Evolutionary conservation across 2,329 filamentous ascomycete species (phyloP), one percentile per base, ranked within the genome.

Genomic region (Lachnellula subtilissima): DNA sequence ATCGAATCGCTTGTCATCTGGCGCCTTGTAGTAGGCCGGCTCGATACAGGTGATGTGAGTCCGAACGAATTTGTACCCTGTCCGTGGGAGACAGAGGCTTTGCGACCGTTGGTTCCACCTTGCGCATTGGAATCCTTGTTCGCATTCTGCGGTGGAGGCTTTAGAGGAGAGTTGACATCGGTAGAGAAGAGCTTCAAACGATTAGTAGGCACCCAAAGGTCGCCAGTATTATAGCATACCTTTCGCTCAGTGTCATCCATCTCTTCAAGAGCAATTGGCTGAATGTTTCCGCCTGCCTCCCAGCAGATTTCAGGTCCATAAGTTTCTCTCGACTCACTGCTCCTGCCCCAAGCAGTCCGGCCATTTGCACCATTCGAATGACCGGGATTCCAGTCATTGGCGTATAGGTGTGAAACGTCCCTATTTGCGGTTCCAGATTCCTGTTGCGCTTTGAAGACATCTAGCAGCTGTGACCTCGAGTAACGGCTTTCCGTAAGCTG

Each of bases 81-180:
- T 50, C 80, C 84, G 57, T 78, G 76, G 19, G 92, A 94, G 49
- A 96, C 73, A 0, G 92, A 97, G 15, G 85, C 79, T 74, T 96
- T 97, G 55, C 93, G 88, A 49, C 87, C 82, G 54, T 88, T 86
- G 11, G 79, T 67, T 11, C 78, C 78, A 73, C 80, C 71, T 71
- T 80, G 70, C 71, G 79, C 58, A 72, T 79, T 72, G 75, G 84
- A 75, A 43, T 83, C 80, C 65, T 86, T 85, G 65, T 77, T 79
- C 23, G 76, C 71, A 59, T 77, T 82, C 67, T 89, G 87, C 35
- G 85, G 83, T 19, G 89, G 89, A 8, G 89, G 88, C 73, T 97
- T 97, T 64, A 97, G 78, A 36, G 91, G 88, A 37, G 94, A 97
- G 72, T 97, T 99, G 69, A 99, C 91, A 61, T 95, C 94, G 50